A percentile compares a stretch with the other conserved stretches of the same genome.
These are phyloP conservation scores for Encephalitozoon hellem DNA, from an alignment of 371 early-diverging fungal species.

Conservation along the genomic window DNA sequence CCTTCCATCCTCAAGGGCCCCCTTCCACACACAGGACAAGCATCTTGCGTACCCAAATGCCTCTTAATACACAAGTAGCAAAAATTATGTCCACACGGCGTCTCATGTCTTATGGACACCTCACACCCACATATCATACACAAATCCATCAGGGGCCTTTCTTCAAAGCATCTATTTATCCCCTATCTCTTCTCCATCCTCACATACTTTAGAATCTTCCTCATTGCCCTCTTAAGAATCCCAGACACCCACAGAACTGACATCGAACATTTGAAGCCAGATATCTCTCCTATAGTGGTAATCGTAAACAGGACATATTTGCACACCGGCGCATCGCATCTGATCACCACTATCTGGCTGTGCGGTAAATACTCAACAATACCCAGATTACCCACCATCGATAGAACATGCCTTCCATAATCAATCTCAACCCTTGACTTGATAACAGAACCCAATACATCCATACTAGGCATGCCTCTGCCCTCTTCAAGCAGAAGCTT, in stretches of 20 bases:
- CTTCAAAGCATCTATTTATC: not conserved
- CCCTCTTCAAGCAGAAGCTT: not conserved
- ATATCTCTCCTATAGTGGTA: not conserved
- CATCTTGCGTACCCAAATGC: conserved; percentile 9
- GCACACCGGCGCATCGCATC: not conserved
- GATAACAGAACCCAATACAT: not conserved
- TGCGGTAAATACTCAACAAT: not conserved
- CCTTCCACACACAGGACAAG: conserved; percentile 20
- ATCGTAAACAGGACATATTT: not conserved
- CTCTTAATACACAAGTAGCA: conserved; percentile 38
- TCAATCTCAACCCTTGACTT: not conserved
- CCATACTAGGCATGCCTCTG: not conserved
- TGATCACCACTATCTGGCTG: not conserved
- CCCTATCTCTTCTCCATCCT: not conserved
- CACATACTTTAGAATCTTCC: conserved; percentile 2
- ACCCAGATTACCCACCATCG: not conserved
- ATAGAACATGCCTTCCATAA: not conserved
- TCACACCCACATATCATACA: conserved; percentile 27
- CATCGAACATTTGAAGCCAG: not conserved
- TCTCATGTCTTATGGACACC: not conserved
- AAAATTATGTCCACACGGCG: conserved; percentile 20
- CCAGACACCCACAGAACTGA: not conserved
- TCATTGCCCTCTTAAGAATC: conserved; percentile 7
- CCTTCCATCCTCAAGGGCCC: not conserved
- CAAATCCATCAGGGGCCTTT: not conserved